Conservation (phyloP, 148 eudicot species). For the Fagopyrum homotropicum region DNA sequence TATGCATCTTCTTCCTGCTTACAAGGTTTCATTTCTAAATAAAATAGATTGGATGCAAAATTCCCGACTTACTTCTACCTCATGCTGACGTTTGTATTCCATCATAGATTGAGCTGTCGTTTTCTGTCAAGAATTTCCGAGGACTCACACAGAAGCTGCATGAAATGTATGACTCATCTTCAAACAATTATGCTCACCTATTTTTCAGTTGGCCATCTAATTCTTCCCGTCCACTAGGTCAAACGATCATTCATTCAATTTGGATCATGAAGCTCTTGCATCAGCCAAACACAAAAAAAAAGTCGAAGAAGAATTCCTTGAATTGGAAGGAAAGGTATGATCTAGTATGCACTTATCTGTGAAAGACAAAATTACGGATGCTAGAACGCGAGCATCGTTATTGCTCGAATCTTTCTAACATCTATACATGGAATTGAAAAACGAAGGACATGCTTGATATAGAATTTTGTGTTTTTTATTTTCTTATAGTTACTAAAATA, state of each 20-base stretch:
- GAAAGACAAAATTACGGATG: not conserved
- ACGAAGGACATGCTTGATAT: not conserved
- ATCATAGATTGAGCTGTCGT: conserved; percentile 24
- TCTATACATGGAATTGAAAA: not conserved
- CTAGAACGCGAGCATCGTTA: not conserved
- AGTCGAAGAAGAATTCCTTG: conserved; percentile 37
- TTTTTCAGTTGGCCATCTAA: conserved; percentile 9
- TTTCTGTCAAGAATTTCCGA: conserved; percentile 25
- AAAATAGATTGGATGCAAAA: not conserved
- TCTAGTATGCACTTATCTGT: not conserved
- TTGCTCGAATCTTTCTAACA: no score
- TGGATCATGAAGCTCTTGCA: conserved; percentile 24
- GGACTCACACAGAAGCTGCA: conserved; percentile 35
- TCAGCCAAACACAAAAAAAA: conserved; percentile 24
- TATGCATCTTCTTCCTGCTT: conserved; percentile 31
- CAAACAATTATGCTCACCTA: not conserved
- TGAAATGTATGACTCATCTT: conserved; percentile 25
- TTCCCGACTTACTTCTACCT: not conserved
- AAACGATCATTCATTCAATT: conserved; percentile 14
- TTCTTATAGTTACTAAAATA: no score
- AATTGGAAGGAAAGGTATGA: conserved; percentile 45
- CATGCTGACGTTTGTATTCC: not conserved
- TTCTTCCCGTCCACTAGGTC: conserved; percentile 29
- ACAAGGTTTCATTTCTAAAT: conserved; percentile 36
- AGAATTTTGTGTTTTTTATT: no score